phyloP scores from a whole-genome alignment of 495 filamentous ascomycete genomes.

The Penicillium salamii region DNA sequence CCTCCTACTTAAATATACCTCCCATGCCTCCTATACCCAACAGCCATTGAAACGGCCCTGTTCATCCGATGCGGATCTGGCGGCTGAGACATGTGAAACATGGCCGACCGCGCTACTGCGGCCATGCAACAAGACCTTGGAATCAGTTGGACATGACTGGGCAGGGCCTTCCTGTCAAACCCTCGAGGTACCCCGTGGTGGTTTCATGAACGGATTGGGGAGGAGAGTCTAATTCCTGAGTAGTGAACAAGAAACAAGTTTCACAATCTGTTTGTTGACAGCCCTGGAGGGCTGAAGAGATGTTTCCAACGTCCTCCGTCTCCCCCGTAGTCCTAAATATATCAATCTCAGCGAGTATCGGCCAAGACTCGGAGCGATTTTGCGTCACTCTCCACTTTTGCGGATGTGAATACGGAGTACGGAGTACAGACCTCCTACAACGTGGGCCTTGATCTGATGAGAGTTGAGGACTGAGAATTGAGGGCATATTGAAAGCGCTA shows the following conservation, averaged over 20 bases:
- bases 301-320: too few relatives aligned
- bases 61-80: background rate
- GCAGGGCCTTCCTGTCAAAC: background rate
- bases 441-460: background rate
- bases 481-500: too few relatives aligned
- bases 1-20: too few relatives aligned
- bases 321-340: too few relatives aligned
- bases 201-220: background rate
- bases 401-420: constrained; percentile 10
- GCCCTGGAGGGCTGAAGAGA: too few relatives aligned
- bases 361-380: background rate
- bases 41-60: too few relatives aligned
- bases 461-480: too few relatives aligned
- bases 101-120: constrained; percentile 8
- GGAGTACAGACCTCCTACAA: constrained; percentile 4
- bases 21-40: too few relatives aligned
- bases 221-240: background rate
- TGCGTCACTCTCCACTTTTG: constrained; percentile 28
- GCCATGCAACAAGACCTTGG: constrained; percentile 8
- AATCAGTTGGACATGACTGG: background rate
- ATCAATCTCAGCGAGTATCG: background rate
- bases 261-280: too few relatives aligned
- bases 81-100: constrained; percentile 19
- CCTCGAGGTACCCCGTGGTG: background rate
- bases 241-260: too few relatives aligned